phyloP scores from a whole-genome alignment of 2,329 filamentous ascomycete species.

The Colletotrichum incanum region DNA sequence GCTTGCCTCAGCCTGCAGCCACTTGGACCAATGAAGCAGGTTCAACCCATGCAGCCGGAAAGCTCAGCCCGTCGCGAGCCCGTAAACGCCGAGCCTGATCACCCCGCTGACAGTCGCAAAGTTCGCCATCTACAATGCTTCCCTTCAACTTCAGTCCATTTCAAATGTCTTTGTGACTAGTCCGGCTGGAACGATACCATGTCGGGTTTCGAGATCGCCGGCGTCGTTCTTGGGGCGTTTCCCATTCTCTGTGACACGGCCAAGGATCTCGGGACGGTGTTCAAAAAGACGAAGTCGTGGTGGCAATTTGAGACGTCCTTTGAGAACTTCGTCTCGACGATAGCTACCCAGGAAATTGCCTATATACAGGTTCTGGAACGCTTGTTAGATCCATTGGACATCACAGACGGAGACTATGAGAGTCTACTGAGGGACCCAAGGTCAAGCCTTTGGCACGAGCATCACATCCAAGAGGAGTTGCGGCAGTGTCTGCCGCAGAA shows the following conservation, averaged over 20 bases:
- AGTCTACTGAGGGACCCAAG: background rate
- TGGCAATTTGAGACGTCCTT: conserved; percentile 24
- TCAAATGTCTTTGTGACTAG: background rate
- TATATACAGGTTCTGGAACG: conserved; percentile 20
- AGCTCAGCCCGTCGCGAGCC: background rate
- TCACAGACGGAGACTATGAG: background rate
- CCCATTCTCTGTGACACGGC: conserved; percentile 19
- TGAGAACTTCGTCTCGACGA: conserved; percentile 1
- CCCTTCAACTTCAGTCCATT: background rate
- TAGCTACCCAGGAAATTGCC: conserved; percentile 24
- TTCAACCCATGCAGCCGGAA: background rate
- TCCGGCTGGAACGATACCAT: background rate
- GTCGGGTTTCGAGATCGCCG: conserved; percentile 35
- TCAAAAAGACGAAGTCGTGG: conserved; percentile 19
- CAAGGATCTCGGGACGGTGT: background rate
- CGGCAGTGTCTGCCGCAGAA: background rate
- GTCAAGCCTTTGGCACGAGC: background rate
- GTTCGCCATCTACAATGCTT: background rate
- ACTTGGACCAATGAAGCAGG: background rate
- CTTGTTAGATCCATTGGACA: conserved; percentile 6
- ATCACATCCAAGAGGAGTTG: conserved; percentile 6
- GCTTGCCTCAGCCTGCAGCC: background rate
- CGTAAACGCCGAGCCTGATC: background rate
- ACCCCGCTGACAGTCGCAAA: background rate
- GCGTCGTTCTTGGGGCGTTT: conserved; percentile 28